These are phyloP conservation scores for Grosmannia clavigera DNA, from an alignment of 2,329 filamentous ascomycete genomes.

Conservation along the genomic window DNA sequence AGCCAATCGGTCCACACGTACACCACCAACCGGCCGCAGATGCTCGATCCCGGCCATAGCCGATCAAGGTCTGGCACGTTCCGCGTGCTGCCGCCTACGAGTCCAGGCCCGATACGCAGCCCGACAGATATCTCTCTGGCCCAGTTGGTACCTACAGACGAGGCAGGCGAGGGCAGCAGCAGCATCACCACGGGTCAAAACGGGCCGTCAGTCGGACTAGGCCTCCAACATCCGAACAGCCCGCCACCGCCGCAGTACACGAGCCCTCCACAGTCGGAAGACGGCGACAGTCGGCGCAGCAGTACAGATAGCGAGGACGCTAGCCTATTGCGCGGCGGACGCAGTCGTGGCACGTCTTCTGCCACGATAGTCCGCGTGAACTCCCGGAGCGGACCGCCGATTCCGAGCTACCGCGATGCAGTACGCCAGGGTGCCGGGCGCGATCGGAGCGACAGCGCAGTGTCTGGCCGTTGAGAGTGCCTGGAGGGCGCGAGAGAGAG, in stretches of 20 bases:
- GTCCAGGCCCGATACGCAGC: constrained; percentile 77
- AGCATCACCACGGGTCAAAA: background rate
- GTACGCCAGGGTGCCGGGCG: constrained; percentile 41
- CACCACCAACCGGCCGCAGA: constrained; percentile 21
- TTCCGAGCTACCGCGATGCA: constrained; percentile 73
- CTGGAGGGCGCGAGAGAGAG: background rate
- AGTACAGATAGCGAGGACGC: constrained; percentile 45
- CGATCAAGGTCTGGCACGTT: constrained; percentile 69
- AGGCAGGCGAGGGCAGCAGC: constrained; percentile 56
- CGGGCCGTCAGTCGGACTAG: constrained; percentile 20
- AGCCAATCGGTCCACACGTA: constrained; percentile 33
- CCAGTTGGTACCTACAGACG: constrained; percentile 61
- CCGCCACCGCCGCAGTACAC: constrained; percentile 63
- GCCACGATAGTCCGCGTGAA: constrained; percentile 20
- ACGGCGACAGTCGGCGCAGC: constrained; percentile 39
- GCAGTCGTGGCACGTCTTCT: constrained; percentile 37
- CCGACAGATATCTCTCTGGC: constrained; percentile 94
- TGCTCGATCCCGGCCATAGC: constrained; percentile 51
- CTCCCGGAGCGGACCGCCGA: constrained; percentile 41
- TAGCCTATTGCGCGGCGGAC: constrained; percentile 37
- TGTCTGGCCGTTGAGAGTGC: background rate
- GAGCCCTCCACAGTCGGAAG: constrained; percentile 50
- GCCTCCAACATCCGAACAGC: constrained; percentile 42
- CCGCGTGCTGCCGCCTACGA: constrained; percentile 62
- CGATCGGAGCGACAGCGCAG: constrained; percentile 30